phyloP scores from a whole-genome alignment of 768 basidiomycete genomes.

The Amylocystis lapponica region DNA sequence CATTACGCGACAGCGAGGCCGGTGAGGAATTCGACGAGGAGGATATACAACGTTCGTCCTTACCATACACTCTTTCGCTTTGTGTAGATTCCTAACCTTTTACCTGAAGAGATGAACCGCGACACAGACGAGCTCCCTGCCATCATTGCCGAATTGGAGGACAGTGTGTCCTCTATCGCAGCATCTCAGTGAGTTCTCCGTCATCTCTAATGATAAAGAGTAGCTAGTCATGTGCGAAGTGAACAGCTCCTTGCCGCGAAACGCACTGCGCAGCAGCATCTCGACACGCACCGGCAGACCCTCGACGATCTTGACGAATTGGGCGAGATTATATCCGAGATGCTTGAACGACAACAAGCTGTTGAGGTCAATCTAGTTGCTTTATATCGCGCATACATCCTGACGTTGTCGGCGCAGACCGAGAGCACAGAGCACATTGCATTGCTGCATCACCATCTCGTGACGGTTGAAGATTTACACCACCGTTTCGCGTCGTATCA shows the following conservation, averaged over 20 bases:
- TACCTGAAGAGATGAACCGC: constrained; percentile 66
- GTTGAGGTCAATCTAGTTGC: constrained; percentile 48
- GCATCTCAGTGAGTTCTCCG: constrained; percentile 47
- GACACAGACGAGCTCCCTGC: constrained; percentile 74
- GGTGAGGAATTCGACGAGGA: constrained; percentile 63
- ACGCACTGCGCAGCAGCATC: constrained; percentile 36
- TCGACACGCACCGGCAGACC: constrained; percentile 43
- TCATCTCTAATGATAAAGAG: not conserved
- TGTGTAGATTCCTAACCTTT: not conserved
- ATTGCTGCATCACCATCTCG: constrained; percentile 54
- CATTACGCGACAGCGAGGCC: constrained; percentile 61
- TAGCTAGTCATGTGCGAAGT: too few relatives aligned
- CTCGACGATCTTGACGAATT: constrained; percentile 71
- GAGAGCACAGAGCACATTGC: constrained; percentile 50
- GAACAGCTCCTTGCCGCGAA: constrained; percentile 43
- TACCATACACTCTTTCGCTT: not conserved
- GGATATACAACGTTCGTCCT: constrained; percentile 54
- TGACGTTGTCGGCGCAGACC: constrained; percentile 26
- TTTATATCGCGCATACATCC: not conserved
- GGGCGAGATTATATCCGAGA: constrained; percentile 73
- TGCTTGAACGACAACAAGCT: constrained; percentile 62
- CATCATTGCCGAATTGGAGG: constrained; percentile 71
- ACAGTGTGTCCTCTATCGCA: constrained; percentile 46
- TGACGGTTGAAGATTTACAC: constrained; percentile 58
- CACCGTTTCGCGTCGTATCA: constrained; percentile 65